Evolutionary conservation across 768 basidiomycete species (phyloP).

Genomic region (Clitopilus passeckerianus): DNA sequence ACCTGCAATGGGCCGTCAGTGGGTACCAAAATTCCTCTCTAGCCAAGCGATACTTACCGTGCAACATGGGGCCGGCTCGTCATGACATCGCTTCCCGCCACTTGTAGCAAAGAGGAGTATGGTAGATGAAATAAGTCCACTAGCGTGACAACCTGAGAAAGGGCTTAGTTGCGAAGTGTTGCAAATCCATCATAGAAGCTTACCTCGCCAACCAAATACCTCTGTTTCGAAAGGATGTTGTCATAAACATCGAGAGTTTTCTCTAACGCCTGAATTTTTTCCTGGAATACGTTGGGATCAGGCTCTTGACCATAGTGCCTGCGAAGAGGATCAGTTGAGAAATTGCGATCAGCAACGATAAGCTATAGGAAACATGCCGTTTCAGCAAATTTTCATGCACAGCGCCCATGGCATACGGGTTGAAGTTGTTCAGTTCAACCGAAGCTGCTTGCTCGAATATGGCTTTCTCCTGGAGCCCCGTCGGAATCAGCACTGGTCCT

Average conservation of each 20-base stretch:
- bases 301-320: neutral
- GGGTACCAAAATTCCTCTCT: neutral
- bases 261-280: conserved; percentile 10
- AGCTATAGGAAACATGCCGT: neutral
- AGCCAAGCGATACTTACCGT: conserved; percentile 31
- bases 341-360: too few relatives aligned
- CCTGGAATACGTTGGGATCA: neutral
- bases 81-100: conserved; percentile 22
- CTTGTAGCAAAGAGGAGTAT: conserved; percentile 19
- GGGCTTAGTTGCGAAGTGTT: neutral
- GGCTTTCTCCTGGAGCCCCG: conserved; percentile 13
- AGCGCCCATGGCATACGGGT: conserved; percentile 30
- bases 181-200: neutral
- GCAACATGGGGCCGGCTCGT: conserved; percentile 36
- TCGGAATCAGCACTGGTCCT: conserved; percentile 37
- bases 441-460: conserved; percentile 33
- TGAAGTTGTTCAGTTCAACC: conserved; percentile 41
- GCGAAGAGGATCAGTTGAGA: too few relatives aligned
- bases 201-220: conserved; percentile 42
- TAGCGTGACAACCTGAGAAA: conserved; percentile 34
- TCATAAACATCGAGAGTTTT: conserved; percentile 41
- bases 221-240: conserved; percentile 36
- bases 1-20: conserved; percentile 8
- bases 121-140: conserved; percentile 59
- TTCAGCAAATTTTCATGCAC: conserved; percentile 24